phyloP scores from a whole-genome alignment of 1,139 yeast genomes.

The Sugiyamaella castrensis region DNA sequence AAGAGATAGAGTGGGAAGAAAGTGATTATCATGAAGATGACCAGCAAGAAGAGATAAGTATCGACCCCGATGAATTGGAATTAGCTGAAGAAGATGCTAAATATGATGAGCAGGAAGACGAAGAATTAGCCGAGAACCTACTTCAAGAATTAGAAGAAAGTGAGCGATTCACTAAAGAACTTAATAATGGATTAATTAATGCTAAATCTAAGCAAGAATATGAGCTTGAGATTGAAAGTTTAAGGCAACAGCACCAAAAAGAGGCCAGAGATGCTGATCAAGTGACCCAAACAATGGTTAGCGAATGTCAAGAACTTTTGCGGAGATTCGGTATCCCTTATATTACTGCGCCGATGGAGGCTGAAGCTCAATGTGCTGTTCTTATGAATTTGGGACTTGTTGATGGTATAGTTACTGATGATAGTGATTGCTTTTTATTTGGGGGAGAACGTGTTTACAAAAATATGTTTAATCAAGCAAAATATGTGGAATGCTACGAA shows the following conservation, averaged over 20 bases:
- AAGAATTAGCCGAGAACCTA: slow-evolving; percentile 57
- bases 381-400: slow-evolving; percentile 63
- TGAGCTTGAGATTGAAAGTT: slow-evolving; percentile 52
- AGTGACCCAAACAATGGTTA: slow-evolving; percentile 80
- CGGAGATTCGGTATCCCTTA: slow-evolving; percentile 89
- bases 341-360: slow-evolving; percentile 96
- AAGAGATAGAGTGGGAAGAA: slow-evolving; percentile 64
- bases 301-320: slow-evolving; percentile 84
- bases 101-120: slow-evolving; percentile 76
- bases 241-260: slow-evolving; percentile 52
- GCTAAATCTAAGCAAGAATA: slow-evolving; percentile 37
- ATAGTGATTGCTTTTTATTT: slow-evolving; percentile 92
- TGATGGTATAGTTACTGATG: slow-evolving; percentile 96
- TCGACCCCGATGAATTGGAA: slow-evolving; percentile 13
- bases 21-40: not conserved
- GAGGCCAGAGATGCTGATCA: slow-evolving; percentile 88
- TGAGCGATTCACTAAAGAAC: slow-evolving; percentile 53
- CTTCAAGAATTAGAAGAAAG: slow-evolving; percentile 70
- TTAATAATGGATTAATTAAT: slow-evolving; percentile 34
- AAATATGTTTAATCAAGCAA: slow-evolving; percentile 91
- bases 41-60: too few species aligned
- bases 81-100: slow-evolving; percentile 35
- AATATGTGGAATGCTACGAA: slow-evolving; percentile 84
- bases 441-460: slow-evolving; percentile 85
- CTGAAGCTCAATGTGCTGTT: slow-evolving; percentile 97